These are phyloP conservation scores for Balamuthia mandrillaris DNA, from an alignment of 208 protist species.

Conservation along the genomic window DNA sequence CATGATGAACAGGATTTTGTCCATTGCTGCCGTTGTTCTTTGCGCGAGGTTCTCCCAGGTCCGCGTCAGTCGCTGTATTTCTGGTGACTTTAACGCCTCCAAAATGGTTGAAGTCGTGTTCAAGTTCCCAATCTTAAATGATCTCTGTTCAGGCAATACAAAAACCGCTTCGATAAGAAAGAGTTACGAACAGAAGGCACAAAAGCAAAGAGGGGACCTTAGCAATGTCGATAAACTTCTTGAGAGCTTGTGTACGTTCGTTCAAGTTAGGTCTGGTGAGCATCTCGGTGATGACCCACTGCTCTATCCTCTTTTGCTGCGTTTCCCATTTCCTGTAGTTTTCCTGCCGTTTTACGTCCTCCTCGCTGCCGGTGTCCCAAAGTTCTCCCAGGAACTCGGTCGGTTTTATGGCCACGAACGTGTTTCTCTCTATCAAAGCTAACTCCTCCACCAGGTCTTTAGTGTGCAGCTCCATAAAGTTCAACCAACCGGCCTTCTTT, in stretches of 20 bases:
- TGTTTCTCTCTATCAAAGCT: neutral
- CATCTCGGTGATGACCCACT: neutral
- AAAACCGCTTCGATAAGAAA: neutral
- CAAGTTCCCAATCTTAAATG: neutral
- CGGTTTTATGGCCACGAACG: constrained; percentile 1
- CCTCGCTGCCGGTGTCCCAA: neutral
- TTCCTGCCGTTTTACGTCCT: neutral
- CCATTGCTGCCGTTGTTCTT: too few relatives aligned
- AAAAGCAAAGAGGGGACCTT: neutral
- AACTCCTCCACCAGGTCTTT: constrained; percentile 2
- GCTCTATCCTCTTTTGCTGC: neutral
- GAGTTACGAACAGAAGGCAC: neutral
- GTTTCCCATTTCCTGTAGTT: constrained; percentile 1
- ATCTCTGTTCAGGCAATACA: neutral
- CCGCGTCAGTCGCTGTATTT: neutral
- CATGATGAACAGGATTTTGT: too few relatives aligned
- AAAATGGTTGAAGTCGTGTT: neutral
- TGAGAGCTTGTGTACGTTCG: neutral
- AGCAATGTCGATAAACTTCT: constrained; percentile 22
- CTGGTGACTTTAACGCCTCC: neutral
- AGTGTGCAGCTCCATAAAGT: neutral
- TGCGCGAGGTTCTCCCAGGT: too few relatives aligned
- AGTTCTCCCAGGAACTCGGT: neutral
- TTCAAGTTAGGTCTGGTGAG: neutral
- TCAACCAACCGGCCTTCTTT: neutral